Evolutionary conservation across 2,329 filamentous ascomycete genomes (phyloP).

Genomic region (Botrytis byssoidea): DNA sequence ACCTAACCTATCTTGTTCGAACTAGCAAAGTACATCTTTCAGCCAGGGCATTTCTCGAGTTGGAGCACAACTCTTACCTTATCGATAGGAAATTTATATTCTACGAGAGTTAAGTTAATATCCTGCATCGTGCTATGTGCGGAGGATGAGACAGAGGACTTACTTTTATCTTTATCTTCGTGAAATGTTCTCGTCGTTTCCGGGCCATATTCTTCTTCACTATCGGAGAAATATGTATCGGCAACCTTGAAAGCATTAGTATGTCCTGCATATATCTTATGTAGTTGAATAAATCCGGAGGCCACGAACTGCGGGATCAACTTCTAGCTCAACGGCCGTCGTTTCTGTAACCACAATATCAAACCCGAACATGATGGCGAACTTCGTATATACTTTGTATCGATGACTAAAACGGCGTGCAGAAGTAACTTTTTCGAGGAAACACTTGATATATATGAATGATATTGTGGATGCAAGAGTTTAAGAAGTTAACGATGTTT

Average conservation of each 20-base stretch:
- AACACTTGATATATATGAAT: background rate
- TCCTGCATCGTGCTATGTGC: background rate
- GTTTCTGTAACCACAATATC: conserved; percentile 17
- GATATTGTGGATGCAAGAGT: conserved; percentile 2
- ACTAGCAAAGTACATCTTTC: background rate
- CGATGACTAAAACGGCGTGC: background rate
- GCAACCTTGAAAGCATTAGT: conserved; percentile 1
- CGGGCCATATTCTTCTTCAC: conserved; percentile 45
- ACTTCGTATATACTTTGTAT: background rate
- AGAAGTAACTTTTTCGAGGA: background rate
- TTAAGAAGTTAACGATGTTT: background rate
- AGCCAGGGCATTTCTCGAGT: background rate
- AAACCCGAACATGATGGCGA: conserved; percentile 11
- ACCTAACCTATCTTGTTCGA: conserved; percentile 25
- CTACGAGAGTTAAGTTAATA: conserved; percentile 9
- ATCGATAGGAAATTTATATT: conserved; percentile 36
- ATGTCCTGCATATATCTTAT: background rate
- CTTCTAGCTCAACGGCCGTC: conserved; percentile 16
- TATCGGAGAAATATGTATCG: conserved; percentile 9
- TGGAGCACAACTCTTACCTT: conserved; percentile 22
- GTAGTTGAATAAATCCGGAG: background rate
- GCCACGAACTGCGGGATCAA: conserved; percentile 6
- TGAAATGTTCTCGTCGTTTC: conserved; percentile 44
- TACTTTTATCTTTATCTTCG: conserved; percentile 43
- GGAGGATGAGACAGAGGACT: conserved; percentile 1